Base-by-base conservation (phyloP, 805 yeast genomes). In the Candida succiphila region DNA sequence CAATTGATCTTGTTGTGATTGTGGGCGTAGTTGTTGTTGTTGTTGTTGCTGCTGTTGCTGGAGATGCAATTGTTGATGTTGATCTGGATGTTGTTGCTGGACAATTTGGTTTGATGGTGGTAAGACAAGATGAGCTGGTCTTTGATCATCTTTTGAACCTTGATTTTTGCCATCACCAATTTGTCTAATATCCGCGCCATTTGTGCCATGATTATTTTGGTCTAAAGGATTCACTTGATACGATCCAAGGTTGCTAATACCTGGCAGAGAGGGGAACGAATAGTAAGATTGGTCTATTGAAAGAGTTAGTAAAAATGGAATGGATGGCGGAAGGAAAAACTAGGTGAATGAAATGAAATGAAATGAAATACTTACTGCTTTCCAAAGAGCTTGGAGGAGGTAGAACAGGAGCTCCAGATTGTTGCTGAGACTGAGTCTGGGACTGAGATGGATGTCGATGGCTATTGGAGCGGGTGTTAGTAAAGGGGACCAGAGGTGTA, bases 361-460 rank as follows among this genome's bases (percentile, higher is more conserved):
- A 13, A 19, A 7, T 22, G 29, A 17, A 10, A 21, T 21, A 33
- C 32, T 14, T 63, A 63, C 72, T 69, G 35, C 68, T 58, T 45
- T 69, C 75, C 40, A 69, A 57, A 20, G 51, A 48, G 27, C 52
- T 71, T 14, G 79, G 78, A 10, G 79, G 78, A 6, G 78, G 79
- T 39, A 73, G 59, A 14, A 72, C 76, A 9, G 78, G 78, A 6
- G 76, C 74, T 31, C 60, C 58, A 40, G 40, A 45, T 39, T 41
- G 71, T 51, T 69, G 78, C 47, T 73, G 76, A 43, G 77, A 71
- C 39, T 18, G n/a, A 22, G 22, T n/a, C n/a, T n/a, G n/a, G n/a
- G n/a, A n/a, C n/a, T n/a, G n/a, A n/a, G n/a, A n/a, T n/a, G n/a
- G n/a, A n/a, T n/a, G n/a, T n/a, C n/a, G n/a, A n/a, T n/a, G n/a